Evolutionary conservation across 1,139 yeast genomes (phyloP).

Genomic region (Pichia sp.): DNA sequence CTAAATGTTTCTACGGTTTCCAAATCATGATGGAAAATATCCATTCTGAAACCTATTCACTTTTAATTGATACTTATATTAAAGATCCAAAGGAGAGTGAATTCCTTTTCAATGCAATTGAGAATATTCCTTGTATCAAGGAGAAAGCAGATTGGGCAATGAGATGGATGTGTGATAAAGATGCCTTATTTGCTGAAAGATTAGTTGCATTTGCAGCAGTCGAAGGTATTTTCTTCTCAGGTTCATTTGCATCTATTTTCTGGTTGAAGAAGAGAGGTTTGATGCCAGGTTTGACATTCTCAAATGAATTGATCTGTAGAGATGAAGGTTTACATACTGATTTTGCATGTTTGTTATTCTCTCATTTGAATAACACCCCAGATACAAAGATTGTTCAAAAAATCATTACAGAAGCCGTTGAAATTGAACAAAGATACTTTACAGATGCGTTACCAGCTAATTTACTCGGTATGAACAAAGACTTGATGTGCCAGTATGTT

Average conservation of each 20-base stretch:
- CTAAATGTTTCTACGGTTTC: slow-evolving; percentile 97
- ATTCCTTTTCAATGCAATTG: slow-evolving; percentile 86
- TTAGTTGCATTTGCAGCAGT: slow-evolving; percentile 98
- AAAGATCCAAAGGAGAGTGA: slow-evolving; percentile 91
- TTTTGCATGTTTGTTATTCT: slow-evolving; percentile 90
- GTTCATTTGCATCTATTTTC: slow-evolving; percentile 95
- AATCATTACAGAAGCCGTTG: slow-evolving; percentile 92
- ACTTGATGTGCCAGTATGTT: slow-evolving; percentile 93
- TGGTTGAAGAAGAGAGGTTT: slow-evolving; percentile 97
- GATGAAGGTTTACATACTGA: slow-evolving; percentile 99
- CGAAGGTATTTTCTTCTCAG: slow-evolving; percentile 96
- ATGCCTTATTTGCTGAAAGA: slow-evolving; percentile 89
- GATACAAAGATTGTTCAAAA: slow-evolving; percentile 66
- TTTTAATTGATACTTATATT: slow-evolving; percentile 88
- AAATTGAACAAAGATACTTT: slow-evolving; percentile 87
- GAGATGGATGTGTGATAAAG: slow-evolving; percentile 86
- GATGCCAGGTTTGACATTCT: slow-evolving; percentile 97
- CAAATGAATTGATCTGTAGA: slow-evolving; percentile 93
- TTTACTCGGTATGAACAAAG: slow-evolving; percentile 87
- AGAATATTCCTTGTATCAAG: slow-evolving; percentile 86
- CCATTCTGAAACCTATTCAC: slow-evolving; percentile 94
- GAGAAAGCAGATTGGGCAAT: slow-evolving; percentile 98
- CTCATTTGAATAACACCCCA: slow-evolving; percentile 89
- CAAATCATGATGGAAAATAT: slow-evolving; percentile 99
- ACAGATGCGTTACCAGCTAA: slow-evolving; percentile 90